A percentile compares a stretch with the other conserved stretches of the same genome.
Evolutionary conservation across 2,329 filamentous ascomycete species (phyloP).

Genomic region (Ceratocystis colombiana): DNA sequence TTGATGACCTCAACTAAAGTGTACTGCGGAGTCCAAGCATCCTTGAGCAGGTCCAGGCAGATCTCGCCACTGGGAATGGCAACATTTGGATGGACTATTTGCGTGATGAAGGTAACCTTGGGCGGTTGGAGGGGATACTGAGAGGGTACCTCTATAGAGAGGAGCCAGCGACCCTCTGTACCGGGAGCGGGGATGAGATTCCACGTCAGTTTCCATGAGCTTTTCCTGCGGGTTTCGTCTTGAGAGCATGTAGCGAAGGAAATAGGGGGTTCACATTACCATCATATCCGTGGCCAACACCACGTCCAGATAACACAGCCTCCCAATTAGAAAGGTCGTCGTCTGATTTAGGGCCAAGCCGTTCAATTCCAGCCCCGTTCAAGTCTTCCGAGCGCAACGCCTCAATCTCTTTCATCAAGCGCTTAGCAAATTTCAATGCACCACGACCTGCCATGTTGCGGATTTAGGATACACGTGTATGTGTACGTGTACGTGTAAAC

Average conservation of each 20-base stretch:
- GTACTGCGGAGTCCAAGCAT: constrained; percentile 77
- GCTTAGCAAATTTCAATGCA: constrained; percentile 40
- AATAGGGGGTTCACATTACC: constrained; percentile 34
- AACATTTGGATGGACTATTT: constrained; percentile 75
- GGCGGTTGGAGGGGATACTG: constrained; percentile 74
- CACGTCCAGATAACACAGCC: constrained; percentile 50
- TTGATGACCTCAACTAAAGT: constrained; percentile 66
- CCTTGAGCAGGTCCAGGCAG: constrained; percentile 75
- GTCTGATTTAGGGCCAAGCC: constrained; percentile 46
- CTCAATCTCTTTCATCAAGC: constrained; percentile 50
- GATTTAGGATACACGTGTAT: background rate
- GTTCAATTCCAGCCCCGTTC: constrained; percentile 44
- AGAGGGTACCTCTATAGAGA: constrained; percentile 63
- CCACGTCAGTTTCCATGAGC: background rate
- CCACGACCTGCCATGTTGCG: constrained; percentile 39
- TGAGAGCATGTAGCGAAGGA: background rate
- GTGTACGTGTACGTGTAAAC: background rate
- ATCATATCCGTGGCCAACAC: constrained; percentile 47
- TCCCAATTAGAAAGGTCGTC: constrained; percentile 50
- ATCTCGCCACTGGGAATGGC: constrained; percentile 69
- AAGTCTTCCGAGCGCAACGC: constrained; percentile 36
- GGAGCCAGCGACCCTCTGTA: constrained; percentile 66
- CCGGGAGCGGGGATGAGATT: background rate
- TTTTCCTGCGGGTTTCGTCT: background rate
- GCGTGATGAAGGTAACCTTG: constrained; percentile 68